Base-by-base conservation (phyloP, 305 asterid genomes). In the Salvia sclarea region DNA sequence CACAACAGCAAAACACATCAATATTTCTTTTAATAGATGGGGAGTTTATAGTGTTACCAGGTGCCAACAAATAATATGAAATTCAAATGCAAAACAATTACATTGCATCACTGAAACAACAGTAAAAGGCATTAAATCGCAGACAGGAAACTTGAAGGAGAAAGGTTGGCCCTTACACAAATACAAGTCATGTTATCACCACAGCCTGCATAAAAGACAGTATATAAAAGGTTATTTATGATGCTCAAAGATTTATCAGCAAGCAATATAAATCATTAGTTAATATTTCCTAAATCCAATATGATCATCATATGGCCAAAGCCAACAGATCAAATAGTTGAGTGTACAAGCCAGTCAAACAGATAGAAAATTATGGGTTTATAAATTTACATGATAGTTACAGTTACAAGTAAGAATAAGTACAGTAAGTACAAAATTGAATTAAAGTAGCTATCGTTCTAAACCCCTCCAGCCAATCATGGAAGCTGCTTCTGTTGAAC, bases 401-500 rank as follows among this genome's bases (percentile, higher is more conserved):
- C 70, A 66, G 41, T 50, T 54, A 79, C 66, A 55, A 49, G 45
- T 13, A 16, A 17, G 8, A 5, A 73, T 22, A 58, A 30, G 33
- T 24, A 16, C 43, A 66, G 35, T 55, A 49, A 52, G 50, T 45
- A 66, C 75, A 56, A 75, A 78, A 68, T 56, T 53, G 73, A 48
- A 73, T 56, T 47, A 57, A 47, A n/a, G 4, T 30, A 25, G 49
- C 20, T 76, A 76, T 30, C 41, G 50, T 58, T 62, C 37, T 59
- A 67, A 30, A 78, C 75, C 71, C 69, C 74, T 68, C 79, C 64
- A 77, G 78, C 18, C 17, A 53, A 62, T 62, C 70, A 71, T 6
- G 70, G 52, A 41, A 62, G 64, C 49, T 71, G 41, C 77, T 81
- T 76, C 21, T 73, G 86, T 56, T 56, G 85, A 69, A 71, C 53